A percentile compares a stretch with the other conserved stretches of the same genome.
phyloP scores from a whole-genome alignment of 768 basidiomycete genomes.

The Cubamyces sp. region DNA sequence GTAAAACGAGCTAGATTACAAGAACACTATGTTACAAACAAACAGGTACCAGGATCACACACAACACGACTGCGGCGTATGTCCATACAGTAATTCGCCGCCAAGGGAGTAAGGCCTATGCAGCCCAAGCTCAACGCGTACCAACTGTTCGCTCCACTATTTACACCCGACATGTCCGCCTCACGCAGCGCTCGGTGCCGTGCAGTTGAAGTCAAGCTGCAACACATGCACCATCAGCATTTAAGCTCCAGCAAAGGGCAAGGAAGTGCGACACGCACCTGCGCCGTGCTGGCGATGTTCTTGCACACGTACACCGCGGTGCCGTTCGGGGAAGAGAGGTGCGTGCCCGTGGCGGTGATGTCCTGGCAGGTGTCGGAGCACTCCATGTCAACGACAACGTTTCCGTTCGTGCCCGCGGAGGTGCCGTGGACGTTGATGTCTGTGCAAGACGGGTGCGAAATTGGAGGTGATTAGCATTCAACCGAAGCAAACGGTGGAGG shows the following conservation, averaged over 20 bases:
- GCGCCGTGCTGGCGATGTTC: conserved; percentile 37
- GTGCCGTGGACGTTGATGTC: conserved; percentile 47
- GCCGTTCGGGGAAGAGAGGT: conserved; percentile 39
- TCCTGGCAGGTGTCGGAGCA: conserved; percentile 44
- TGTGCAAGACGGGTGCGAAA: conserved; percentile 15
- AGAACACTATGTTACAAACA: no score
- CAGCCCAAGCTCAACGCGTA: no score
- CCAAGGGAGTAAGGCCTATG: no score
- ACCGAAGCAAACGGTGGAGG: no score
- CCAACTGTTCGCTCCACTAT: not conserved
- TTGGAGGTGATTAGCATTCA: not conserved
- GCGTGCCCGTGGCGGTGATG: conserved; percentile 43
- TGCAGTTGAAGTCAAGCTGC: conserved; percentile 31
- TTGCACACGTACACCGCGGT: conserved; percentile 41
- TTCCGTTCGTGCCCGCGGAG: conserved; percentile 44
- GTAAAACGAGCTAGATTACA: no score
- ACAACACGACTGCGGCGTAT: no score
- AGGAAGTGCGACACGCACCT: conserved; percentile 29
- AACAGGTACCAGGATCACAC: no score
- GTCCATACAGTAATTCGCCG: no score
- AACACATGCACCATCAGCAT: not conserved
- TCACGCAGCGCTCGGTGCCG: conserved; percentile 15
- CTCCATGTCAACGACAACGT: conserved; percentile 46
- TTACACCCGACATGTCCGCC: not conserved
- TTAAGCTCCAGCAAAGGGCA: not conserved